phyloP scores from a whole-genome alignment of 2,329 filamentous ascomycete genomes.

The Coleophoma crateriformis region DNA sequence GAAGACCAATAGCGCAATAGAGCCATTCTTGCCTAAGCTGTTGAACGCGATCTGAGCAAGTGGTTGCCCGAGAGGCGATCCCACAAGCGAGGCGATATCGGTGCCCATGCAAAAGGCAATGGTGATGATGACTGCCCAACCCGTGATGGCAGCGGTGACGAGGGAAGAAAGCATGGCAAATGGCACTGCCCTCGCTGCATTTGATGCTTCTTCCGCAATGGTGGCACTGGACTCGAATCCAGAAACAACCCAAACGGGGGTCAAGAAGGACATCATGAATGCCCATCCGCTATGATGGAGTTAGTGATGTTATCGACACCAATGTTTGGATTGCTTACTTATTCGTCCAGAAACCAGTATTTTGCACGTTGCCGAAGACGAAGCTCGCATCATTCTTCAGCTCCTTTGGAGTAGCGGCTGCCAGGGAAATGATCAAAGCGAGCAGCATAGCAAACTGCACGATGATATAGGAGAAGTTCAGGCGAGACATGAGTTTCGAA shows the following conservation, averaged over 20 bases:
- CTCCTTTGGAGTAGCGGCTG: constrained; percentile 20
- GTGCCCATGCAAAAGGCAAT: constrained; percentile 49
- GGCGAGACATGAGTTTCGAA: constrained; percentile 18
- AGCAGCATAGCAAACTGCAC: constrained; percentile 25
- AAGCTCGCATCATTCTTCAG: constrained; percentile 21
- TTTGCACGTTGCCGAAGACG: constrained; percentile 23
- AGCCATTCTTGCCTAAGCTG: constrained; percentile 45
- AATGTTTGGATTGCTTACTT: constrained; percentile 5
- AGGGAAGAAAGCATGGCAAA: constrained; percentile 26
- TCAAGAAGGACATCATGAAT: constrained; percentile 25
- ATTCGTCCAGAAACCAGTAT: constrained; percentile 23
- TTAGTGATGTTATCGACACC: not conserved
- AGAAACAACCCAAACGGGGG: constrained; percentile 27
- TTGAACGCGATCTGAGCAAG: constrained; percentile 54
- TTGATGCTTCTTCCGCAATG: constrained; percentile 25
- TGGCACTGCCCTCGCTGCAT: constrained; percentile 24
- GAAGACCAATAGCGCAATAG: constrained; percentile 31
- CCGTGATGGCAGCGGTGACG: constrained; percentile 30
- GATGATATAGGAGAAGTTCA: constrained; percentile 24
- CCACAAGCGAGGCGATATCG: constrained; percentile 38
- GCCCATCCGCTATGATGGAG: constrained; percentile 19
- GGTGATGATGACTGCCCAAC: constrained; percentile 52
- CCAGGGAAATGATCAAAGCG: constrained; percentile 21
- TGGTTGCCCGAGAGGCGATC: constrained; percentile 42
- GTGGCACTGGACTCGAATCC: constrained; percentile 25